These are phyloP conservation scores for Multifurca ochricompacta DNA, from an alignment of 768 basidiomycete genomes.

Conservation along the genomic window DNA sequence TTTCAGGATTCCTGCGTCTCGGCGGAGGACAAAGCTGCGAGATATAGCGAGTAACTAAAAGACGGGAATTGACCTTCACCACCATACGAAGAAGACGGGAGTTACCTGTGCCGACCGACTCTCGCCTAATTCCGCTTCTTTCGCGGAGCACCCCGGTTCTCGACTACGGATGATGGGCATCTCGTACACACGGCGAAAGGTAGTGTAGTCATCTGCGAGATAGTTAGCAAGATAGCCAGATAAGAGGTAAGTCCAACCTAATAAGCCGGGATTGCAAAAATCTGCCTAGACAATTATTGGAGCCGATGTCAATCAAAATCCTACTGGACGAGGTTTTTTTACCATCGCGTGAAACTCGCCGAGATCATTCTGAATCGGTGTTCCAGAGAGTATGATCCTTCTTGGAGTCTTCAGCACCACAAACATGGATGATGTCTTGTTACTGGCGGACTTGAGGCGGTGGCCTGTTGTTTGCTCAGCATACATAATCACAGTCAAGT, in stretches of 20 bases:
- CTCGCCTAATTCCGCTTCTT: constrained; percentile 72
- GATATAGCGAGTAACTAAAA: constrained; percentile 61
- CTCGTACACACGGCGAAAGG: constrained; percentile 80
- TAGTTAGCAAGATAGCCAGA: background rate
- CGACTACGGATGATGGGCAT: constrained; percentile 81
- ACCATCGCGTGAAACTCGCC: constrained; percentile 97
- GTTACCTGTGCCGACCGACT: constrained; percentile 68
- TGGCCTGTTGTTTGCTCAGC: constrained; percentile 48
- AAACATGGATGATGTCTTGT: constrained; percentile 86
- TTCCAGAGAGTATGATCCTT: constrained; percentile 88
- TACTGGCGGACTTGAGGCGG: constrained; percentile 83
- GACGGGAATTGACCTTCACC: background rate
- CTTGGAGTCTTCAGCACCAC: constrained; percentile 65
- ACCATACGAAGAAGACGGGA: background rate
- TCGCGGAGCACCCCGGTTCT: constrained; percentile 59
- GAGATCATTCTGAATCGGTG: constrained; percentile 95
- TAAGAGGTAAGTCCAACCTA: constrained; percentile 42
- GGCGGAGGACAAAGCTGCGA: constrained; percentile 82
- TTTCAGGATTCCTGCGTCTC: constrained; percentile 75
- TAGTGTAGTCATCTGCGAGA: constrained; percentile 58
- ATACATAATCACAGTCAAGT: background rate
- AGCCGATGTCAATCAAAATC: background rate
- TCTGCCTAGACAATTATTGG: constrained; percentile 49
- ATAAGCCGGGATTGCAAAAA: constrained; percentile 88
- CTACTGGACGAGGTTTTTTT: background rate